These are phyloP conservation scores for Wickerhamomyces mucosus DNA, from an alignment of 805 yeast species.

Conservation along the genomic window DNA sequence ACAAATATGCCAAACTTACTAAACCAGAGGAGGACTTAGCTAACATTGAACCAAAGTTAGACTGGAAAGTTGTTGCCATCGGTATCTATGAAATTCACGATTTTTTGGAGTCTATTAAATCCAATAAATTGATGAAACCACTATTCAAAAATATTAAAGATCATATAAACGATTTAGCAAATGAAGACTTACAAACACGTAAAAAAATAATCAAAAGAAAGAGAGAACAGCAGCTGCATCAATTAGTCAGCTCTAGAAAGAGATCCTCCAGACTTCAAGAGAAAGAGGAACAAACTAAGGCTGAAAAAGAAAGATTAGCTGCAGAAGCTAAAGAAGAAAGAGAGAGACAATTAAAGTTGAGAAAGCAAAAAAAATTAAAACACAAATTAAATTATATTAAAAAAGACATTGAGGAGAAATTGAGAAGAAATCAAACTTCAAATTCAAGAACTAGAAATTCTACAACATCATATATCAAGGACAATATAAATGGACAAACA, in stretches of 20 bases:
- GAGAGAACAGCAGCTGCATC: slow-evolving; percentile 55
- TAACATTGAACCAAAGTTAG: slow-evolving; percentile 28
- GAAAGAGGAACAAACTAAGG: slow-evolving; percentile 47
- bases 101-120: slow-evolving; percentile 20
- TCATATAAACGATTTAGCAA: slow-evolving; percentile 26
- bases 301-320: slow-evolving; percentile 34
- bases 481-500: not conserved
- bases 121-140: slow-evolving; percentile 22
- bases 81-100: slow-evolving; percentile 35
- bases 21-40: slow-evolving; percentile 19
- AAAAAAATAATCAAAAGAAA: slow-evolving; percentile 43
- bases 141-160: slow-evolving; percentile 23
- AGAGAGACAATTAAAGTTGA: slow-evolving; percentile 32
- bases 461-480: not conserved
- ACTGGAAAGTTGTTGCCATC: slow-evolving; percentile 32
- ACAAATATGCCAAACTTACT: slow-evolving; percentile 19
- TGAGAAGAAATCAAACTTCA: slow-evolving; percentile 10
- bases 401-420: slow-evolving; percentile 18
- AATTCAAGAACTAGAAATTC: slow-evolving; percentile 11
- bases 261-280: slow-evolving; percentile 68
- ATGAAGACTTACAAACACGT: slow-evolving; percentile 43
- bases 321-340: slow-evolving; percentile 11
- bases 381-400: slow-evolving; percentile 14
- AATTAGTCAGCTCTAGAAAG: slow-evolving; percentile 57
- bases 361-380: slow-evolving; percentile 25